Conservation (phyloP, 2,329 filamentous ascomycete species). For the Madurella mycetomatis region DNA sequence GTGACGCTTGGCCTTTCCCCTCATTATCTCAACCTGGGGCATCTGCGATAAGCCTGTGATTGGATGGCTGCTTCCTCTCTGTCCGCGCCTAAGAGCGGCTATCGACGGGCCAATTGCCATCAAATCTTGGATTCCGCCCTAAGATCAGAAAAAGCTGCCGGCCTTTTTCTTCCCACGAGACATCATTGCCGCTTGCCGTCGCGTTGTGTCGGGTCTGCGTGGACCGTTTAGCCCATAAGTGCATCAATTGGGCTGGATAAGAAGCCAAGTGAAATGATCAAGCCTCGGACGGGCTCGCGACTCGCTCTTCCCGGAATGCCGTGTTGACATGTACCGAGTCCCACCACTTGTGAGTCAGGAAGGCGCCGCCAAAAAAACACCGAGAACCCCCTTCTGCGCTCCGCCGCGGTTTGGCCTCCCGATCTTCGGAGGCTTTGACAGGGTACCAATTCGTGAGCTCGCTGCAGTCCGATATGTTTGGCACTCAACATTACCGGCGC, state of each 20-base stretch:
- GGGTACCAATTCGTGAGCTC: not conserved
- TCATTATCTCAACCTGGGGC: not conserved
- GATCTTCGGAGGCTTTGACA: slow-evolving; percentile 11
- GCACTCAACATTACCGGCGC: slow-evolving; percentile 1
- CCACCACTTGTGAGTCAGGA: slow-evolving; percentile 19
- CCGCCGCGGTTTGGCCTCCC: slow-evolving; percentile 2
- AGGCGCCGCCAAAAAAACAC: slow-evolving; percentile 2
- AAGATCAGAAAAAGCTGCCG: slow-evolving; percentile 4
- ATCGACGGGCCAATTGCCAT: slow-evolving; percentile 24
- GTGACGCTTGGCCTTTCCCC: not conserved
- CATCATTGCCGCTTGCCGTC: slow-evolving; percentile 15
- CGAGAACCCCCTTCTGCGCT: not conserved
- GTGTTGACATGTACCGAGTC: not conserved
- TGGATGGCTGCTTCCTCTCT: slow-evolving; percentile 2
- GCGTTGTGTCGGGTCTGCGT: slow-evolving; percentile 20
- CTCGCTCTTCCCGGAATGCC: slow-evolving; percentile 3
- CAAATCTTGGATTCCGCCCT: slow-evolving; percentile 14
- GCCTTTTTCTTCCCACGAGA: not conserved
- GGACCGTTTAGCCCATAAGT: slow-evolving; percentile 11
- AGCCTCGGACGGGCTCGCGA: slow-evolving; percentile 2
- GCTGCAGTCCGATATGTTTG: not conserved
- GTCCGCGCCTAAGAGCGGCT: slow-evolving; percentile 27
- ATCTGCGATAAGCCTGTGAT: slow-evolving; percentile 16
- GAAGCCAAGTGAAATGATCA: not conserved
- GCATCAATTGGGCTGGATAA: slow-evolving; percentile 9